Conservation (phyloP, 139 green algal species). For the Chlorella sp. region DNA sequence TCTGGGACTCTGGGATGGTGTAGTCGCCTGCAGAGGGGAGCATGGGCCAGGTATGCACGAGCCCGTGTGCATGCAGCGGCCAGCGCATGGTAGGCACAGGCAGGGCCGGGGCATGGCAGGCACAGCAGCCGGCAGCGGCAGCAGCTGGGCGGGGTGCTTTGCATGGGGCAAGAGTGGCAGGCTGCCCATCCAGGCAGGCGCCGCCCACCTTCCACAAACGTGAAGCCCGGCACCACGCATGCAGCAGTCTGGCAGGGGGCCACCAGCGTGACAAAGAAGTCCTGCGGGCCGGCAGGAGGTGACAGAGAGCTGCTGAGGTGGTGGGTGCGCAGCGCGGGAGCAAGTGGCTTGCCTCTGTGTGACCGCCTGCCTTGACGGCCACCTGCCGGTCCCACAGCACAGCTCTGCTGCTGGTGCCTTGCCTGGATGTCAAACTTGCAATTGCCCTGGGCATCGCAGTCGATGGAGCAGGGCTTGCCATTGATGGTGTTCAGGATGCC, state of each 20-base stretch:
- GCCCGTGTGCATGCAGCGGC: neutral
- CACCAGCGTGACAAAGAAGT: slow-evolving; percentile 40
- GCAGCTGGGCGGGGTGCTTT: no score
- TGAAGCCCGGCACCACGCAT: slow-evolving; percentile 43
- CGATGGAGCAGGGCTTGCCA: slow-evolving; percentile 23
- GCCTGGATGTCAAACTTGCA: slow-evolving; percentile 56
- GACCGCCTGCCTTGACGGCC: no score
- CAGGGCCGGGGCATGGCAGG: no score
- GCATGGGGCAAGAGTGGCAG: no score
- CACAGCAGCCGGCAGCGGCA: no score
- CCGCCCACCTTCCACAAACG: slow-evolving; percentile 16
- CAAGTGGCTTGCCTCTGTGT: no score
- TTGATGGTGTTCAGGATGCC: slow-evolving; percentile 41
- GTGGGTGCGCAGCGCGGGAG: no score
- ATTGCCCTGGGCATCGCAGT: slow-evolving; percentile 30
- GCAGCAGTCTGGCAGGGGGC: slow-evolving; percentile 45
- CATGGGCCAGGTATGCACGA: neutral
- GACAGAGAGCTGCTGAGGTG: no score
- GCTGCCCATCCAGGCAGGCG: neutral
- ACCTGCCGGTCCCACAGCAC: no score
- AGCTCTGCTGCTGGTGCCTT: neutral
- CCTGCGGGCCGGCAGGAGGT: no score
- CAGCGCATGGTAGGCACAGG: no score
- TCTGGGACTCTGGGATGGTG: slow-evolving; percentile 2
- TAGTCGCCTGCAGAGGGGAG: slow-evolving; percentile 22